phyloP scores from a whole-genome alignment of 805 yeast species.

The Schwanniomyces occidentalis region DNA sequence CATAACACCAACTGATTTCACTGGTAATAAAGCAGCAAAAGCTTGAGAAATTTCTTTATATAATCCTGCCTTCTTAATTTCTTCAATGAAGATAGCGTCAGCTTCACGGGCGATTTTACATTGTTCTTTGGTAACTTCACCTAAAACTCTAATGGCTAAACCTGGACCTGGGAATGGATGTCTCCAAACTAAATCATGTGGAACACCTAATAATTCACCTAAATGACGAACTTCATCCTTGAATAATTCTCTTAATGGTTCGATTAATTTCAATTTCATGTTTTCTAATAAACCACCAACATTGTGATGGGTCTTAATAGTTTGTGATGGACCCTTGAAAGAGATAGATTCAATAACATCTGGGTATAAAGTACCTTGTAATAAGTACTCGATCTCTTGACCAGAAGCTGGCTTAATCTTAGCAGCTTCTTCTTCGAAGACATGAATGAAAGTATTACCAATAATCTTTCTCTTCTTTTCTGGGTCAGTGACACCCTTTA shows the following conservation, averaged over 20 bases:
- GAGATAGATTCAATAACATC: constrained; percentile 98
- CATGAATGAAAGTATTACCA: constrained; percentile 96
- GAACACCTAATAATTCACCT: constrained; percentile 93
- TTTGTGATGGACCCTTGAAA: constrained; percentile 99
- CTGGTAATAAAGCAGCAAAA: constrained; percentile 95
- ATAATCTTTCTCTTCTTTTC: constrained; percentile 98
- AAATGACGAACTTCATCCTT: constrained; percentile 98
- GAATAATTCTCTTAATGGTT: constrained; percentile 97
- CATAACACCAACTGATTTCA: constrained; percentile 98
- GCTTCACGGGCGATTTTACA: constrained; percentile 97
- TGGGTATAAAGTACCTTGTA: constrained; percentile 97
- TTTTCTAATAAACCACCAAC: constrained; percentile 97
- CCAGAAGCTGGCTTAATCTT: constrained; percentile 87
- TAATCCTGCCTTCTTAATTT: constrained; percentile 89
- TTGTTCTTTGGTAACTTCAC: constrained; percentile 93
- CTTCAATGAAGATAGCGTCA: constrained; percentile 93
- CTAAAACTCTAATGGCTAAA: constrained; percentile 95
- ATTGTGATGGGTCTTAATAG: constrained; percentile 98
- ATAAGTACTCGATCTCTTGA: constrained; percentile 84
- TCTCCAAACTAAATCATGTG: constrained; percentile 98
- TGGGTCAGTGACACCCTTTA: constrained; percentile 95
- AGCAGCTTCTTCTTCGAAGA: constrained; percentile 94
- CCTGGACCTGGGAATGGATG: constrained; percentile 99
- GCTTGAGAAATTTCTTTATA: constrained; percentile 95
- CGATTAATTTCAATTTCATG: constrained; percentile 97